Percentiles rank a stretch among this genome's conserved stretches.
Conservation (phyloP, 2,329 filamentous ascomycete genomes). For the Fusarium zealandicum region DNA sequence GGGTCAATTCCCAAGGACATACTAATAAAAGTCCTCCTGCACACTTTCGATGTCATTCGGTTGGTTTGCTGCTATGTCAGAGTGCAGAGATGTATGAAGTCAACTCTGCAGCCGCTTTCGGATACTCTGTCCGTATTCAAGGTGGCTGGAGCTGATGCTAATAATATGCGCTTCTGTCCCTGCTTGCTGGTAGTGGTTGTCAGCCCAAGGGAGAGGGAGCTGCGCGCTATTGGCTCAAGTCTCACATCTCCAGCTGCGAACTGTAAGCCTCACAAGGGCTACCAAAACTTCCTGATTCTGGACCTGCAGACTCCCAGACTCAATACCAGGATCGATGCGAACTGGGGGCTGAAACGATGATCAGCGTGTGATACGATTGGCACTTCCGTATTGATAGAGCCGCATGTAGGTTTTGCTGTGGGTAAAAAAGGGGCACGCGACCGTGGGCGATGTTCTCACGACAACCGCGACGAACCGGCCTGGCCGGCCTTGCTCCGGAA, state of each 20-base stretch:
- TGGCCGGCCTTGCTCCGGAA: slow-evolving; percentile 5
- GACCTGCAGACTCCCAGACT: slow-evolving; percentile 12
- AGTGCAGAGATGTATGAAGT: background rate
- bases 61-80: slow-evolving; percentile 1
- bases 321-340: slow-evolving; percentile 10
- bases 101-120: background rate
- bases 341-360: slow-evolving; percentile 14
- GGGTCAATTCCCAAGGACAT: background rate
- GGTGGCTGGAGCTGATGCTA: slow-evolving; percentile 7
- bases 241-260: slow-evolving; percentile 24
- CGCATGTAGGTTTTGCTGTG: slow-evolving; percentile 2
- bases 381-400: slow-evolving; percentile 21
- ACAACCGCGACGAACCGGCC: background rate
- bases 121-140: background rate
- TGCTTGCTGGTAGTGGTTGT: slow-evolving; percentile 9
- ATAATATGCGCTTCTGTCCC: slow-evolving; percentile 20
- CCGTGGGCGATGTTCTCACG: slow-evolving; percentile 3
- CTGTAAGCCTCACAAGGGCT: slow-evolving; percentile 23
- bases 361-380: slow-evolving; percentile 9
- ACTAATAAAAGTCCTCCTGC: background rate
- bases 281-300: slow-evolving; percentile 7
- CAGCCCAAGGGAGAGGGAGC: slow-evolving; percentile 22
- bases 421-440: slow-evolving; percentile 11
- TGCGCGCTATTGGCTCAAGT: slow-evolving; percentile 22
- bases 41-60: slow-evolving; percentile 8